phyloP scores from a whole-genome alignment of 345 rosid species.

The Lenwebbia sp. region DNA sequence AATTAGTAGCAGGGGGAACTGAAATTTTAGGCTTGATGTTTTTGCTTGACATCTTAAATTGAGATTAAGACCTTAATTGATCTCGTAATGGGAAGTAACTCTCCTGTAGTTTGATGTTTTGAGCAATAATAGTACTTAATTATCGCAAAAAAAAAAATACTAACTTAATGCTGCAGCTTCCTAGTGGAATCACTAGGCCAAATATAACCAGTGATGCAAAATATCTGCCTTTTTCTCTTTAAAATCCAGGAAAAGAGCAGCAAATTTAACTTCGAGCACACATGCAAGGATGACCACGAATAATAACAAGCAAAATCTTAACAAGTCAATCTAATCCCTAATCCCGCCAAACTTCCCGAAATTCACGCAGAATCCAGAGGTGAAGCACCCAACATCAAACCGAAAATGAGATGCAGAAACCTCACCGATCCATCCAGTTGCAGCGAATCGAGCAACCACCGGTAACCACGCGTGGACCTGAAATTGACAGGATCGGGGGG shows the following conservation, averaged over 20 bases:
- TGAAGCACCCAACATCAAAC: not conserved
- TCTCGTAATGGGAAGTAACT: not conserved
- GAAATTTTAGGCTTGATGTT: not conserved
- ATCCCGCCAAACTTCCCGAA: not conserved
- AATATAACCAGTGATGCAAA: not conserved
- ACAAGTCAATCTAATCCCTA: not conserved
- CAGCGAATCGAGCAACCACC: constrained; percentile 60
- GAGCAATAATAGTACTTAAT: not conserved
- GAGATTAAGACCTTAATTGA: not conserved
- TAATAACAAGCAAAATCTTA: not conserved
- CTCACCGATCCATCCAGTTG: constrained; percentile 71
- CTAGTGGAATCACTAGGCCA: not conserved
- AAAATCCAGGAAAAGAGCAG: not conserved
- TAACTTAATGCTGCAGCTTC: not conserved
- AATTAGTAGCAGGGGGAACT: not conserved
- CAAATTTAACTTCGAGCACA: not conserved
- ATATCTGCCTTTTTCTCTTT: no score
- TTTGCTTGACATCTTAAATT: not conserved
- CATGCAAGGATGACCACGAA: not conserved
- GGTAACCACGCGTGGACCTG: constrained; percentile 43
- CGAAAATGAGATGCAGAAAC: not conserved
- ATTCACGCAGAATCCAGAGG: not conserved
- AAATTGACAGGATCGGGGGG: constrained; percentile 63
- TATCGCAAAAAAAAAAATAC: not conserved
- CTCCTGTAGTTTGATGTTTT: not conserved